Base-by-base conservation (phyloP, 306 rosid species). In the Astragalus membranaceus region DNA sequence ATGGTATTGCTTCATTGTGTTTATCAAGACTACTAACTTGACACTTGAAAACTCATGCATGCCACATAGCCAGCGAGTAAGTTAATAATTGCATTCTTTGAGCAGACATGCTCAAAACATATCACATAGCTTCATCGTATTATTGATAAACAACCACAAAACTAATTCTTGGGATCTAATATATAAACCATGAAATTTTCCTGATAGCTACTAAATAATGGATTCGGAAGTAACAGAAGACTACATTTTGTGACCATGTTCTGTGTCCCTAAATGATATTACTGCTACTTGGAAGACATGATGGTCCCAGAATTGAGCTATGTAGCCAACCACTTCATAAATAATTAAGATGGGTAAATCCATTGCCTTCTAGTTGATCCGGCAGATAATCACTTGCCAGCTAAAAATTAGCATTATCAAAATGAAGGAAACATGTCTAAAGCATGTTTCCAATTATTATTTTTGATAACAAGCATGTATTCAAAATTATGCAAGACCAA, bases 31-130 rank as follows among this genome's bases (percentile, higher is more conserved):
- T 67, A 14, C n/a, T n/a, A n/a, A n/a, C 47, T 23, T 48, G 10
- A 53, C 57, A 46, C 69, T 37, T 55, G 62, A 39, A 43, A 33
- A 36, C 41, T 26, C 30, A 26, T 26, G 30, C 30, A 26, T 26
- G 30, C 30, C 30, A 20, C 23, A 20, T 20, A 20, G 23, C 23
- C 23, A 20, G 23, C 23, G 1, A 20, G 23, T 20, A 20, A 20
- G 23, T 2, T 20, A 20, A 51, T 20, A 39, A 33, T 51, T 36
- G 20, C 51, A 26, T 26, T 63, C 39, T 59, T 52, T 6, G 26
- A 62, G 54, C 39, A 29, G 9, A n/a, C 68, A 67, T 12, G 35
- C 26, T 79, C 58, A 23, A 54, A 54, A 74, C 69, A 68, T 68
- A 67, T 51, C 82, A 73, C 54, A 23, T 55, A 6, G 11, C 41